Conservation (phyloP, 805 yeast species). For the Vanderwaltozyma polyspora region DNA sequence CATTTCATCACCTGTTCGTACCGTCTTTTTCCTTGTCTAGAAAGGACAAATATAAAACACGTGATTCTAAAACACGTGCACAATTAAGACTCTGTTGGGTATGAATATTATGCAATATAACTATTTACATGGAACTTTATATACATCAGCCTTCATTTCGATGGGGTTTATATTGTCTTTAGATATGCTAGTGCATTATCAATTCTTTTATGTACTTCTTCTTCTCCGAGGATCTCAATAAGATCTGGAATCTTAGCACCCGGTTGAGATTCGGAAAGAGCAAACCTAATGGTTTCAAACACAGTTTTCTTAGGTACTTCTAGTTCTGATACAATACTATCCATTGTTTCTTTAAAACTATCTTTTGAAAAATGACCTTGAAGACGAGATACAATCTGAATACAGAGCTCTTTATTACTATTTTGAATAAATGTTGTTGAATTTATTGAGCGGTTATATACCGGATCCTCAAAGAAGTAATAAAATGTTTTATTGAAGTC, state of each 20-base stretch:
- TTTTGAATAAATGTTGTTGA: conserved; percentile 21
- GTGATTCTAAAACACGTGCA: too few species aligned
- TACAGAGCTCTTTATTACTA: conserved; percentile 6
- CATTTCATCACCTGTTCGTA: too few species aligned
- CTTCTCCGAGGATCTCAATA: conserved; percentile 42
- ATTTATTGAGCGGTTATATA: conserved; percentile 4
- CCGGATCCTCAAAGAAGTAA: conserved; percentile 36
- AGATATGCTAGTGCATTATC: conserved; percentile 9
- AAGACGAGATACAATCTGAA: conserved; percentile 11
- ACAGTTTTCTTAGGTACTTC: conserved; percentile 28
- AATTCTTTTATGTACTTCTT: conserved; percentile 24
- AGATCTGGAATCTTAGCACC: conserved; percentile 58
- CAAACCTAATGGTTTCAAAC: conserved; percentile 52
- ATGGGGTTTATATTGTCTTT: too few species aligned
- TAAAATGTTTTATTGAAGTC: conserved; percentile 40
- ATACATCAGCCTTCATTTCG: too few species aligned
- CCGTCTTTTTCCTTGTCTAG: too few species aligned
- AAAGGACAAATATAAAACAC: too few species aligned
- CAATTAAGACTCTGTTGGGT: too few species aligned
- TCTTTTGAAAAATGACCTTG: conserved; percentile 1
- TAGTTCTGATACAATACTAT: not conserved
- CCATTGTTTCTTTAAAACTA: conserved; percentile 3
- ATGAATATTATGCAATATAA: too few species aligned
- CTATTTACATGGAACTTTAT: too few species aligned
- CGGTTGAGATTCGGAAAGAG: conserved; percentile 56